phyloP scores from a whole-genome alignment of 208 protist genomes.

The Acanthamoeba healyi region DNA sequence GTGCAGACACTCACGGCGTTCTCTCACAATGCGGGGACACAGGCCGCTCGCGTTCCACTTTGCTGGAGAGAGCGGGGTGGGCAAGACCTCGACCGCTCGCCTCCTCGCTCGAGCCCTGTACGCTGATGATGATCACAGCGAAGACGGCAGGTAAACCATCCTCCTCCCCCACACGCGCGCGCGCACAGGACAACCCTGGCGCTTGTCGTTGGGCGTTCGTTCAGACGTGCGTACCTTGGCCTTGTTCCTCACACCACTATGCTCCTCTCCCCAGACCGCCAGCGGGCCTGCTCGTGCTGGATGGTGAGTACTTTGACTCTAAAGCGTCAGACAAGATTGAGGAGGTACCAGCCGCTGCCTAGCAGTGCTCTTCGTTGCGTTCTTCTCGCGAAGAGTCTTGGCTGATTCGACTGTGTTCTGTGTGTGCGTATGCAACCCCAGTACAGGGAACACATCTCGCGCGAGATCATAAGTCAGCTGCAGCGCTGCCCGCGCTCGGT shows the following conservation, averaged over 20 bases:
- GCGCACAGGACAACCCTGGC: no score
- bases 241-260: no score
- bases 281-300: neutral
- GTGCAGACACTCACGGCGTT: no score
- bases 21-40: no score
- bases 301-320: conserved; percentile 15
- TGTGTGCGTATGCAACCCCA: no score
- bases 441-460: conserved; percentile 6
- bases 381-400: no score
- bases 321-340: neutral
- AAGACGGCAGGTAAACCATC: neutral
- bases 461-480: neutral
- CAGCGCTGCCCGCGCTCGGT: neutral
- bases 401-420: no score
- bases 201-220: no score
- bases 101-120: neutral
- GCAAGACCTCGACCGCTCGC: neutral
- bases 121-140: neutral
- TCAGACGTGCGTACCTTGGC: neutral
- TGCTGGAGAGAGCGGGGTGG: conserved; percentile 14
- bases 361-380: no score
- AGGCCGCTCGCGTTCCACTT: neutral
- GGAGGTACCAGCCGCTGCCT: no score
- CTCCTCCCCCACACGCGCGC: neutral
- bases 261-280: neutral